Percentiles rank a stretch among this genome's conserved stretches.
Evolutionary conservation across 495 filamentous ascomycete genomes (phyloP).

Genomic region (Staphylotrichum tortipilum): DNA sequence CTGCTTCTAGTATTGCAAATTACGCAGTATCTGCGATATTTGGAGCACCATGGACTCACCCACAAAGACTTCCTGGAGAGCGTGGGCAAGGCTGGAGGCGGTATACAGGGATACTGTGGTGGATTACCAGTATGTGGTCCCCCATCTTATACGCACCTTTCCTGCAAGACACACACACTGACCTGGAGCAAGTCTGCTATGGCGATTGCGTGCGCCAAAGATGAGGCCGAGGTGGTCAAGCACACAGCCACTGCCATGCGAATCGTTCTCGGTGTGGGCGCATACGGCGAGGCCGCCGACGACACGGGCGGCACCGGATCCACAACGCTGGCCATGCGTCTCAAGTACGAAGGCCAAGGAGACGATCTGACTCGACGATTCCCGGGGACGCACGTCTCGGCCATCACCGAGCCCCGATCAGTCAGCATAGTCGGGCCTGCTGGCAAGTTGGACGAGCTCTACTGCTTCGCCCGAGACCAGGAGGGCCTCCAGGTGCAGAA

Average conservation of each 20-base stretch:
- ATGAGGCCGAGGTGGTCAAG: constrained; percentile 35
- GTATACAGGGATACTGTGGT: neutral
- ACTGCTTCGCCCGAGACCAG: constrained; percentile 5
- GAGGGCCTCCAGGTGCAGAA: constrained; percentile 13
- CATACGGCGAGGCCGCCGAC: constrained; percentile 26
- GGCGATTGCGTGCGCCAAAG: constrained; percentile 21
- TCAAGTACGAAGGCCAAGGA: constrained; percentile 23
- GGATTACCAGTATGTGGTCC: neutral
- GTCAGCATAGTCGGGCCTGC: constrained; percentile 24
- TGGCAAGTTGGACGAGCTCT: constrained; percentile 8
- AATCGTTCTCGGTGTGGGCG: constrained; percentile 21
- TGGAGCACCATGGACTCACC: constrained; percentile 12
- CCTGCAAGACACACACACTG: neutral
- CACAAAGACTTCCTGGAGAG: constrained; percentile 2
- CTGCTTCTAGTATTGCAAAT: constrained; percentile 25
- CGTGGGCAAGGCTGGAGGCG: neutral
- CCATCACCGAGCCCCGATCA: constrained; percentile 25
- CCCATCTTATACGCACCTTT: neutral
- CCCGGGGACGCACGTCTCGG: constrained; percentile 25
- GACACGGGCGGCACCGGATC: constrained; percentile 10
- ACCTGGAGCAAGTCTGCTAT: constrained; percentile 13
- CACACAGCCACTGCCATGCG: constrained; percentile 25
- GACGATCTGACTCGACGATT: constrained; percentile 21
- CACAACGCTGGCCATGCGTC: constrained; percentile 20
- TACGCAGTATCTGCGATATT: constrained; percentile 29